Percentiles rank a stretch among this genome's conserved stretches.
Conservation (phyloP, 1,139 yeast genomes). For the Yamadazyma epiphylla region DNA sequence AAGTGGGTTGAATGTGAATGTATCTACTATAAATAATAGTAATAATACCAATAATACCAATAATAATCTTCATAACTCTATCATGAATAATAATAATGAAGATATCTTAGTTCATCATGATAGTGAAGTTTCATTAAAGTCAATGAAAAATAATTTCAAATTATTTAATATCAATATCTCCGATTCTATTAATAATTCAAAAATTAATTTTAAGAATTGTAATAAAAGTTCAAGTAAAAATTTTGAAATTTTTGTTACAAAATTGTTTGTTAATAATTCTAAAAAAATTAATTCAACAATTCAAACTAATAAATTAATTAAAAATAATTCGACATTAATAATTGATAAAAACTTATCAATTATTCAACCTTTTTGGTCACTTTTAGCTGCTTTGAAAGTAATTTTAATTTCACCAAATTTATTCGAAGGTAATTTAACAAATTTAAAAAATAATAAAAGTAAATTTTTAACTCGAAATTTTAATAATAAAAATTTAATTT, state of each 20-base stretch:
- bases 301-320: conserved; percentile 12
- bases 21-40: not conserved
- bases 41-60: conserved; percentile 3
- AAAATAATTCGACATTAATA: conserved; percentile 12
- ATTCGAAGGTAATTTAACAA: conserved; percentile 51
- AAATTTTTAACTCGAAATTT: conserved; percentile 7
- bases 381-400: conserved; percentile 58
- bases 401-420: conserved; percentile 47
- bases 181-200: conserved; percentile 12
- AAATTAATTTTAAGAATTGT: conserved; percentile 7
- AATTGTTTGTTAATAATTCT: conserved; percentile 30
- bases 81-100: not conserved
- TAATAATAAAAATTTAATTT: conserved; percentile 14
- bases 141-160: conserved; percentile 6
- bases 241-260: conserved; percentile 51
- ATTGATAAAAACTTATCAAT: conserved; percentile 16
- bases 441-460: conserved; percentile 18
- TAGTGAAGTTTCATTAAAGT: conserved; percentile 7
- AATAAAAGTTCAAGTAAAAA: conserved; percentile 48
- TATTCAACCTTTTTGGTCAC: conserved; percentile 66
- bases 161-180: conserved; percentile 8
- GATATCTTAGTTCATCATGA: not conserved
- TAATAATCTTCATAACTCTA: not conserved
- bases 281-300: conserved; percentile 5
- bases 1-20: conserved; percentile 2